Evolutionary conservation across 108 stramenopile genomes (phyloP), one percentile per base, ranked within the genome.

Genomic region (Aurantiochytrium sp.): DNA sequence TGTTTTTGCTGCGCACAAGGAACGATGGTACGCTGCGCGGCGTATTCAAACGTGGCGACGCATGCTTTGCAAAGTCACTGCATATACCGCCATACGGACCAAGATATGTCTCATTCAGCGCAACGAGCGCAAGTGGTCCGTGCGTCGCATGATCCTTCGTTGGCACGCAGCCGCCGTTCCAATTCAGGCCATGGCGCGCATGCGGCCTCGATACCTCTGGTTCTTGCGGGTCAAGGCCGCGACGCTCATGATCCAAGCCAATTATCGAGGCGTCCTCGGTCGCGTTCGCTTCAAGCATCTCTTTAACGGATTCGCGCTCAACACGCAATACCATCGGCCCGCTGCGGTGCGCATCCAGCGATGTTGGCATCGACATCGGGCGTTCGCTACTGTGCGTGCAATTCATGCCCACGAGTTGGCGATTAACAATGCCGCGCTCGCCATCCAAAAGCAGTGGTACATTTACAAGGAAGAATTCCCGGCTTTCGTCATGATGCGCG

Each of bases 181-280:
- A 0, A 53, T 83, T 23, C 49, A 83, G 28, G n/a, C 76, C 76
- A 53, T 83, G 51, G 49, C 49, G 6, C 76, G 76, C 8, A 83
- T 83, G 76, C 45, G 45, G 51, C 45, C 45, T 25, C 23, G 6
- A 18, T 53, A 53, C n/a, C 25, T 47, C 6, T 47, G 49, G 45
- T 83, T 83, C 49, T 4, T 6, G 10, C 12, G 51, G n/a, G 49
- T 83, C 51, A 83, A 83, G 76, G 76, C 76, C n/a, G 76, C 76
- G 6, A 83, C 76, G n/a, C 45, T 83, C 28, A 47, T 83, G 45
- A 83, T 83, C 76, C 76, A 83, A 23, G 76, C 51, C n/a, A 83
- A 83, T 35, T 83, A 83, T 35, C 45, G 76, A 12, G 76, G 49
- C n/a, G 76, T 83, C 51, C 76, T 47, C 10, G 76, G 49, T 0